Evolutionary conservation across 1,284 basidiomycete species (phyloP), one percentile per base, ranked within the genome.

Genomic region (Kalmanozyma brasiliensis): DNA sequence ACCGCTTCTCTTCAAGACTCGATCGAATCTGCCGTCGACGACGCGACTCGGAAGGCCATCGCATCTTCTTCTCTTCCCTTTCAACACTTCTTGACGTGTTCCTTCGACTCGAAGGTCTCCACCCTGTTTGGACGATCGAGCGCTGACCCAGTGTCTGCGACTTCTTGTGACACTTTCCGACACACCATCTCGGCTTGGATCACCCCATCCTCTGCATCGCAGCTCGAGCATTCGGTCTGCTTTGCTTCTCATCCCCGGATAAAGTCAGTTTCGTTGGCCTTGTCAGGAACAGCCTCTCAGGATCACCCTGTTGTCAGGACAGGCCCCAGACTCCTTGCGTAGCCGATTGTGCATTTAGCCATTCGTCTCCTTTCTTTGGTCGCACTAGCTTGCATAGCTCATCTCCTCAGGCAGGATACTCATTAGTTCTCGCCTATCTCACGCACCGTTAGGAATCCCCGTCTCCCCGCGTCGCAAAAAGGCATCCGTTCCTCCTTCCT

Each of bases 21-120:
- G 38, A 17, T 32, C 26, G 14, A 41, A 34, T 32, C 45, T 26
- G 43, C 40, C 30, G 14, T 56, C 30, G 36, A 49, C 61, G 55
- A 52, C 61, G 55, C 55, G 61, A 53, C 38, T 40, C n/a, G 41
- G 24, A 46, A 51, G 26, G 41, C 35, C 29, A 32, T 44, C 30
- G 32, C 22, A 8, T 22, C 41, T 14, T 23, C 36, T 32, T 41
- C 33, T 29, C 13, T 46, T 29, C 35, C 29, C 17, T 22, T 48
- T 40, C 33, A 8, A 23, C 16, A 22, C 30, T 1, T 29, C 40
- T 13, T 20, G 4, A n/a, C 33, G 13, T n/a, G 4, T 10, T 17
- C 11, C 33, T 30, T 52, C 41, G 23, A 42, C 19, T 43, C 36
- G 24, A 11, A 40, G 47, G 29, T 32, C 17, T 46, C 26, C 35